Evolutionary conservation across 805 yeast species (phyloP), one percentile per base, ranked within the genome.

Genomic region (Kuraishia molischiana): DNA sequence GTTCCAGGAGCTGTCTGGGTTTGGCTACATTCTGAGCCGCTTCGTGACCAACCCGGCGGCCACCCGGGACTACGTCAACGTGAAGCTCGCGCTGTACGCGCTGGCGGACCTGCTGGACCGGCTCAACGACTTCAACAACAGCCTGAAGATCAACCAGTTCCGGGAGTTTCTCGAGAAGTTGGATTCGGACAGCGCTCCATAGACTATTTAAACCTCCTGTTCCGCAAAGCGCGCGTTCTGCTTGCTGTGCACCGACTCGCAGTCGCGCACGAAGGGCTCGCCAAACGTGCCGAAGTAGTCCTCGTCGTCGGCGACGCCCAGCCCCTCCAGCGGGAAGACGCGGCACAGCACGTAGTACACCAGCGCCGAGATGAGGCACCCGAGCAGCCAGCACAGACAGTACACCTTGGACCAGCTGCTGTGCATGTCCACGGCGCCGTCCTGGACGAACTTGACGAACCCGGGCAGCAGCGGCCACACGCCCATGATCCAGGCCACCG

Each of bases 381-480:
- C 63, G 42, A 65, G 66, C 40, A 69, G 54, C 14, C 64, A 56
- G 40, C 66, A 67, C 37, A 69, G 73, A 38, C 62, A 54, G 11
- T 22, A 22, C 11, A 22, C 26, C 26, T 22, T 22, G 11, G 26
- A 22, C 26, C 26, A 22, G 11, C 11, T 22, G 11, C 26, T 22
- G 26, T 8, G 8, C 26, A 22, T 22, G 11, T 22, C 26, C 10
- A 22, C 26, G 29, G 45, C 37, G 19, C 13, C 29, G 5, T 43
- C 37, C 22, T 44, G 46, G 8, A 43, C 43, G 48, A 59, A 44
- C 54, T 61, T 44, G 51, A 58, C 46, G 13, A 68, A 52, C 26
- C 78, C 78, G 3, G 77, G 77, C 17, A 72, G 40, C 15, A 72
- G 73, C 14, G 74, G 75, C 8, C 64, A 59, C 49, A 63, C 55